These are phyloP conservation scores for Crithidia fasciculata DNA, from an alignment of 208 protist species.

Conservation along the genomic window DNA sequence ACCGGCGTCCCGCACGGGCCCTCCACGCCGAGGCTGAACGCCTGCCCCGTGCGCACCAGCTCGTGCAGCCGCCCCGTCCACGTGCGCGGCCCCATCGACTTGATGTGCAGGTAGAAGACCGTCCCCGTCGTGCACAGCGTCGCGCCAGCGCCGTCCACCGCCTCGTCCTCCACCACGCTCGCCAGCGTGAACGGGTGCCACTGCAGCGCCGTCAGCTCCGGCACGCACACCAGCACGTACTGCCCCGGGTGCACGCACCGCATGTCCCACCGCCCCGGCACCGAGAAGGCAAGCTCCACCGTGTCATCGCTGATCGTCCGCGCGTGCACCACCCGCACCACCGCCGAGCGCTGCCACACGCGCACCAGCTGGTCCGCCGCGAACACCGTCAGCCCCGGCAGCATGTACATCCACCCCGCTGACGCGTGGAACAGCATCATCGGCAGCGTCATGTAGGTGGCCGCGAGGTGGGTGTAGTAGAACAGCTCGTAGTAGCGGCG, in stretches of 20 bases:
- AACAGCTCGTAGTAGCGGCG: constrained; percentile 71
- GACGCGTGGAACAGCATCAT: constrained; percentile 58
- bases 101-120: constrained; percentile 48
- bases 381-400: constrained; percentile 61
- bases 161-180: constrained; percentile 26
- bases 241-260: constrained; percentile 31
- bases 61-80: constrained; percentile 49
- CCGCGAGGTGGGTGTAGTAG: constrained; percentile 67
- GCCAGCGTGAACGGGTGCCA: constrained; percentile 75
- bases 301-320: constrained; percentile 29
- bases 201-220: constrained; percentile 59
- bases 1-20: constrained; percentile 48
- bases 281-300: constrained; percentile 30
- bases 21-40: constrained; percentile 47
- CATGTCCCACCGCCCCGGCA: constrained; percentile 14
- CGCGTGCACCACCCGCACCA: constrained; percentile 27
- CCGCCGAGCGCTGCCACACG: constrained; percentile 39
- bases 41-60: constrained; percentile 24
- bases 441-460: constrained; percentile 55
- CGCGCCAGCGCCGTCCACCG: background rate
- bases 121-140: constrained; percentile 10
- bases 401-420: constrained; percentile 64
- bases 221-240: constrained; percentile 66
- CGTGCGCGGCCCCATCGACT: constrained; percentile 54
- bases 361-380: constrained; percentile 54